Percentiles rank a stretch among this genome's conserved stretches.
Conservation (phyloP, 805 yeast species). For the Candida silvatica region DNA sequence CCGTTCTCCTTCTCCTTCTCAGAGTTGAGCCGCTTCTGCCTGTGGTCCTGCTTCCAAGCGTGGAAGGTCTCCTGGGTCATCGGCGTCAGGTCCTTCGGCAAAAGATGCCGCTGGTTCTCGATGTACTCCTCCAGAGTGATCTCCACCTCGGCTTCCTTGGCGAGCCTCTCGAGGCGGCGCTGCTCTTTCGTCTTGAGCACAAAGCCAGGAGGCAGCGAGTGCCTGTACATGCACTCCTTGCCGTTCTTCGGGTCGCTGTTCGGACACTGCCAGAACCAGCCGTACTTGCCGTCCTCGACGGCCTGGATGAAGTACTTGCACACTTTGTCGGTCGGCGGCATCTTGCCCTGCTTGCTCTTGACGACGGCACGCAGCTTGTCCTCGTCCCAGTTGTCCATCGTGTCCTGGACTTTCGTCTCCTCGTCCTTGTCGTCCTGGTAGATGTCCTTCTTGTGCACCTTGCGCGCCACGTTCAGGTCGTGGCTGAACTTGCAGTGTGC, state of each 20-base stretch:
- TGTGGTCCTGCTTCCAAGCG: constrained; percentile 74
- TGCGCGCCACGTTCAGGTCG: constrained; percentile 77
- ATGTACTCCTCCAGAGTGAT: constrained; percentile 93
- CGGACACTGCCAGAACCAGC: constrained; percentile 99
- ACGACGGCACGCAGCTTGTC: constrained; percentile 85
- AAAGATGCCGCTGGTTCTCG: constrained; percentile 82
- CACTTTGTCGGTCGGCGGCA: constrained; percentile 89
- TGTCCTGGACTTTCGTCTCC: constrained; percentile 59
- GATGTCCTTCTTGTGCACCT: constrained; percentile 82
- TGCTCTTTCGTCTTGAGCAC: constrained; percentile 96
- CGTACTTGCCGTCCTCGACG: constrained; percentile 93
- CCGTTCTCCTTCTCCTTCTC: constrained; percentile 17
- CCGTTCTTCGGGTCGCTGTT: constrained; percentile 61
- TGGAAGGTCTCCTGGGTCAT: constrained; percentile 74
- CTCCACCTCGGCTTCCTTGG: constrained; percentile 76
- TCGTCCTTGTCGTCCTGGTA: constrained; percentile 75
- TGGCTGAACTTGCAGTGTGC: constrained; percentile 89
- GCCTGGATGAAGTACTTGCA: constrained; percentile 95
- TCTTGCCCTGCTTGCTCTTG: constrained; percentile 81
- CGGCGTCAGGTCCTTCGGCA: constrained; percentile 78
- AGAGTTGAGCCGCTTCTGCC: constrained; percentile 40
- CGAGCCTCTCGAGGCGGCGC: constrained; percentile 78
- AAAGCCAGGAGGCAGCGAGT: constrained; percentile 94
- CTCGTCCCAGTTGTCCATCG: constrained; percentile 97
- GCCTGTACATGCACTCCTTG: constrained; percentile 80